These are phyloP conservation scores for Cercospora beticola DNA, from an alignment of 2,329 filamentous ascomycete species.

Conservation along the genomic window DNA sequence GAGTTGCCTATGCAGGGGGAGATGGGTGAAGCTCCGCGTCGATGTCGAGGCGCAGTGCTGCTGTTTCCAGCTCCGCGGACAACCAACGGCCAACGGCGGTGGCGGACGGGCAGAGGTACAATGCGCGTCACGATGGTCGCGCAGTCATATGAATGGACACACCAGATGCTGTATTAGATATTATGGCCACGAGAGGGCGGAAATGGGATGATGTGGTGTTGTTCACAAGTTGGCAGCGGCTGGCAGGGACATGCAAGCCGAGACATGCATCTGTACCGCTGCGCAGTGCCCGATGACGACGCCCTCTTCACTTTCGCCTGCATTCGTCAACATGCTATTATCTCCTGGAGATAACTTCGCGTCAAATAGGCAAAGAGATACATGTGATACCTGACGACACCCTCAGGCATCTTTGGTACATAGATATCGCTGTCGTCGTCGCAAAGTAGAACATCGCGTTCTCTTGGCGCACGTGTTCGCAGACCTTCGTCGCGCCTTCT, in stretches of 20 bases:
- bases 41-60: slow-evolving; percentile 14
- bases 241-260: neutral
- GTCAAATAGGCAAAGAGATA: neutral
- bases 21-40: slow-evolving; percentile 7
- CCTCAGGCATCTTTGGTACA: neutral
- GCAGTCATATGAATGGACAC: neutral
- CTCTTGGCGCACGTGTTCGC: slow-evolving; percentile 1
- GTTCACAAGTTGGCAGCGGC: neutral
- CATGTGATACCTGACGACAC: neutral
- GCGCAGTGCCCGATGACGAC: neutral
- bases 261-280: neutral
- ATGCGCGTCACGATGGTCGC: neutral
- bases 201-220: neutral
- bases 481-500: neutral
- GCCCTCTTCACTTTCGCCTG: neutral
- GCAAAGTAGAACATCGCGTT: neutral
- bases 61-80: neutral
- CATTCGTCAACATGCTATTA: neutral
- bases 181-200: neutral
- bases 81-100: neutral
- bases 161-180: neutral
- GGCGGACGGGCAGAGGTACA: neutral
- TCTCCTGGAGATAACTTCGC: neutral
- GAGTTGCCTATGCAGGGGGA: slow-evolving; percentile 1
- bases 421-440: neutral